phyloP scores from a whole-genome alignment of 345 rosid species.

The Eucalyptus guilfoylei region DNA sequence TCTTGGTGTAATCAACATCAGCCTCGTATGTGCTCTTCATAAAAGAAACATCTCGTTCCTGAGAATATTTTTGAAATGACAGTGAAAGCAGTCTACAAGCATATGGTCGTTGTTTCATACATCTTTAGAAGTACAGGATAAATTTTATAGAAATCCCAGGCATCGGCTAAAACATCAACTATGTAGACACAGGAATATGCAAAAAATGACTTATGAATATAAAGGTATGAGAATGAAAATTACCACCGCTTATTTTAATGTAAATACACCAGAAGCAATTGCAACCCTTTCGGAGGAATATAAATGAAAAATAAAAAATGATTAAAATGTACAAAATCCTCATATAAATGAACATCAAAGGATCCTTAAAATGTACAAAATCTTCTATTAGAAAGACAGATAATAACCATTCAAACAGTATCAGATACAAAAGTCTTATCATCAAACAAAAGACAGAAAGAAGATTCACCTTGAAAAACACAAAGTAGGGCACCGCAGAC shows the following conservation, averaged over 20 bases:
- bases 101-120: background rate
- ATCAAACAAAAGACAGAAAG: background rate
- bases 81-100: background rate
- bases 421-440: background rate
- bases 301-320: background rate
- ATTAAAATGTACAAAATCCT: background rate
- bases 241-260: background rate
- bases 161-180: background rate
- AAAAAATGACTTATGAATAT: background rate
- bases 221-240: background rate
- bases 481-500: conserved; percentile 82
- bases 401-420: background rate
- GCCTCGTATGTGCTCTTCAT: background rate
- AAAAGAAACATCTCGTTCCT: background rate
- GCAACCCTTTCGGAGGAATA: background rate
- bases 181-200: background rate
- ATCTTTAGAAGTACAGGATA: background rate
- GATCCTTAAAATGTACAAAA: background rate
- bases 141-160: background rate
- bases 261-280: background rate
- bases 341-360: background rate
- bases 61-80: background rate
- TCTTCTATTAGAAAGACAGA: background rate
- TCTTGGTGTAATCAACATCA: background rate
- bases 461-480: conserved; percentile 65